These are phyloP conservation scores for Grigorovia transvaalensis DNA, from an alignment of 805 yeast species.

Conservation along the genomic window DNA sequence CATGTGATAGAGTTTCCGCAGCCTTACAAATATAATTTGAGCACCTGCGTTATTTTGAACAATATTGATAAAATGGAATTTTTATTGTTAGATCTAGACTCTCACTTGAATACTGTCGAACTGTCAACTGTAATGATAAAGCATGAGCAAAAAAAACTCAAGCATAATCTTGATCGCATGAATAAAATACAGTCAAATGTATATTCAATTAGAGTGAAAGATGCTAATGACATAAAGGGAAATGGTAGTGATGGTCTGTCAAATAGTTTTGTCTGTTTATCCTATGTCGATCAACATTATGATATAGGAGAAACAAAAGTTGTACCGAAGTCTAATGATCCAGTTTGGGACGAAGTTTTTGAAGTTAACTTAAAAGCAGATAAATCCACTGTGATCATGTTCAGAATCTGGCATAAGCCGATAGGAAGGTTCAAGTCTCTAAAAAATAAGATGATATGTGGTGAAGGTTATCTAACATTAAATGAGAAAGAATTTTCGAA, in stretches of 20 bases:
- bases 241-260: slow-evolving; percentile 37
- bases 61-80: slow-evolving; percentile 45
- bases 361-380: slow-evolving; percentile 39
- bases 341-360: slow-evolving; percentile 83
- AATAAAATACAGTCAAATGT: slow-evolving; percentile 34
- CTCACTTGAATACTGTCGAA: slow-evolving; percentile 46
- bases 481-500: slow-evolving; percentile 55
- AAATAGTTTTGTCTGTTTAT: slow-evolving; percentile 52
- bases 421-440: slow-evolving; percentile 24
- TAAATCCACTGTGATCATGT: slow-evolving; percentile 38
- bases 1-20: slow-evolving; percentile 33
- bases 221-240: slow-evolving; percentile 51
- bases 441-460: slow-evolving; percentile 52
- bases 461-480: slow-evolving; percentile 48
- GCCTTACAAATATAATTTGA: slow-evolving; percentile 48
- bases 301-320: slow-evolving; percentile 64
- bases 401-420: slow-evolving; percentile 63
- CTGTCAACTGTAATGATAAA: slow-evolving; percentile 35
- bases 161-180: neutral
- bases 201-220: slow-evolving; percentile 51
- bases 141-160: neutral
- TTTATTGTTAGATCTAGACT: slow-evolving; percentile 44
- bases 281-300: slow-evolving; percentile 43
- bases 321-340: slow-evolving; percentile 49
- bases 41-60: slow-evolving; percentile 69